A percentile compares a stretch with the other conserved stretches of the same genome.
phyloP scores from a whole-genome alignment of 2,329 filamentous ascomycete species.

The Pseudogymnoascus sp. region DNA sequence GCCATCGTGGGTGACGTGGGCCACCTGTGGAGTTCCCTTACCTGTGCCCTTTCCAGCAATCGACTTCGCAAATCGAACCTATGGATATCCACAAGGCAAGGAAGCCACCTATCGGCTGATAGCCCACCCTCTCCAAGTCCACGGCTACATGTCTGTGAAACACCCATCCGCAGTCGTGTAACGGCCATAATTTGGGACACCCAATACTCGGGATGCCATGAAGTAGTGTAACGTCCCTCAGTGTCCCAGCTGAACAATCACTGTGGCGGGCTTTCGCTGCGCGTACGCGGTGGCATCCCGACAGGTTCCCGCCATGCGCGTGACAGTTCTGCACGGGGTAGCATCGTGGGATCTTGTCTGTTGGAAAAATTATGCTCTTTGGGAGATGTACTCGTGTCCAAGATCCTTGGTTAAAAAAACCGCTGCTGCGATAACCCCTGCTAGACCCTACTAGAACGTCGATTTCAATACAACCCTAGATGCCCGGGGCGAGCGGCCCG shows the following conservation, averaged over 20 bases:
- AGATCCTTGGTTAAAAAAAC: not conserved
- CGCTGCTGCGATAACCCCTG: not conserved
- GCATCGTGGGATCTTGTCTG: not conserved
- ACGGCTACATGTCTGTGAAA: not conserved
- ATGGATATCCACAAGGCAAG: not conserved
- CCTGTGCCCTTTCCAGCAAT: not conserved
- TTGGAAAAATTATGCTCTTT: not conserved
- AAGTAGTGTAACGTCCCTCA: not conserved
- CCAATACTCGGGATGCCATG: not conserved
- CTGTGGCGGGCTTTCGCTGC: not conserved
- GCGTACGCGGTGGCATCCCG: not conserved
- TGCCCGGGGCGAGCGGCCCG: not conserved
- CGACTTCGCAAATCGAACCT: not conserved
- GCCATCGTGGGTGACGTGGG: not conserved
- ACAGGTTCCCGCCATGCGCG: not conserved
- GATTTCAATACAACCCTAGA: not conserved
- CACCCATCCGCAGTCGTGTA: not conserved
- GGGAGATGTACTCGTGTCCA: not conserved
- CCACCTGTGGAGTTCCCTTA: not conserved
- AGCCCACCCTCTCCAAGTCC: not conserved
- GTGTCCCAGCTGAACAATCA: not conserved
- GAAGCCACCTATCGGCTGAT: not conserved
- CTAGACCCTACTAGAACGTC: not conserved
- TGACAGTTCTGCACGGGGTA: not conserved
- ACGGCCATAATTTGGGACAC: not conserved